Evolutionary conservation across 2,329 filamentous ascomycete genomes (phyloP).

Genomic region (Talaromyces albobiverticillius): DNA sequence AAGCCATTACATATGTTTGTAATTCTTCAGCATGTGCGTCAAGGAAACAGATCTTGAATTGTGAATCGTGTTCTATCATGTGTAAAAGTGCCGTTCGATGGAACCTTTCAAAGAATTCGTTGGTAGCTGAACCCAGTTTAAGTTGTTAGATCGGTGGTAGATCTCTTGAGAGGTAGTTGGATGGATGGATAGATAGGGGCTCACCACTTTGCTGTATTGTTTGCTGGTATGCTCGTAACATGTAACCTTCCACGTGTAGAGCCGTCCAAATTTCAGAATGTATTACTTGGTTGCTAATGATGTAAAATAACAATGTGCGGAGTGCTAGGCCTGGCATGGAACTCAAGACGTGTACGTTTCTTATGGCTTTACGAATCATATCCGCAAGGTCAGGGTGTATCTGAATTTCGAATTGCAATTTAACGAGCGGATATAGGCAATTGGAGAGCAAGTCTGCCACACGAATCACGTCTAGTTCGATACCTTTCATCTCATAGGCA

Average conservation of each 20-base stretch:
- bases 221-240: neutral
- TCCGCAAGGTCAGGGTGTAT: neutral
- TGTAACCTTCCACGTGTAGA: neutral
- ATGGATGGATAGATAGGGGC: neutral
- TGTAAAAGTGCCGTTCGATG: neutral
- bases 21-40: neutral
- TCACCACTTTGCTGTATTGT: neutral
- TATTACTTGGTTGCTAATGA: neutral
- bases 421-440: neutral
- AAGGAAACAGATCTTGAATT: neutral
- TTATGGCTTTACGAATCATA: neutral
- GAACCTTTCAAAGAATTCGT: neutral
- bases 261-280: neutral
- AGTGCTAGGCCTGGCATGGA: neutral
- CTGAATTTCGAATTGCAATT: neutral
- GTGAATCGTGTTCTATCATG: neutral
- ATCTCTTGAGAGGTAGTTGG: no score
- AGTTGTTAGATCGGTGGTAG: no score
- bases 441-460: neutral
- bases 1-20: neutral
- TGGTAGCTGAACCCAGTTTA: neutral
- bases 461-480: neutral
- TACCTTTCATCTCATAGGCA: neutral
- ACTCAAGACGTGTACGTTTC: neutral
- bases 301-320: neutral